These are phyloP conservation scores for Fagus crenata DNA, from an alignment of 306 rosid genomes.

Conservation along the genomic window DNA sequence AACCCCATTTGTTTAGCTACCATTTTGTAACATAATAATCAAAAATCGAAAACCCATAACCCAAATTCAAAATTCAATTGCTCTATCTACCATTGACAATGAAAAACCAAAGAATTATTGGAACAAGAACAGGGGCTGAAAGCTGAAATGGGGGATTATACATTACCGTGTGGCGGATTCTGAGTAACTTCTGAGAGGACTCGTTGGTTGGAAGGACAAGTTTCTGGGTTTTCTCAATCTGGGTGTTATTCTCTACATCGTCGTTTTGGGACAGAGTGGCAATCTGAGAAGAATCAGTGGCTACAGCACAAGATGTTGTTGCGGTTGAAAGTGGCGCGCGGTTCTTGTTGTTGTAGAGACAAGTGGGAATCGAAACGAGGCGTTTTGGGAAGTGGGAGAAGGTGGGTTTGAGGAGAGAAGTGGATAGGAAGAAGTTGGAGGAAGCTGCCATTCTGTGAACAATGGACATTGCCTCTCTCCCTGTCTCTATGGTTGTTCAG, in stretches of 20 bases:
- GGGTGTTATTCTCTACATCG: slow-evolving; percentile 6
- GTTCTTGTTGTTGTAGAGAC: slow-evolving; percentile 18
- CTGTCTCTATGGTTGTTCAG: neutral
- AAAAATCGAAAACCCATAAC: neutral
- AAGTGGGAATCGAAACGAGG: slow-evolving; percentile 23
- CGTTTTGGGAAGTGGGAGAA: slow-evolving; percentile 25
- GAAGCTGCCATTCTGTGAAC: slow-evolving; percentile 56
- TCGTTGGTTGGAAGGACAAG: slow-evolving; percentile 81
- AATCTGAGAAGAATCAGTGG: slow-evolving; percentile 49
- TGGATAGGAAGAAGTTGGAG: slow-evolving; percentile 26
- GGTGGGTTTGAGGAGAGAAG: slow-evolving; percentile 35
- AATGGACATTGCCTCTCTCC: slow-evolving; percentile 27
- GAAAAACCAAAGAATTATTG: neutral
- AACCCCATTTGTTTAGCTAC: neutral
- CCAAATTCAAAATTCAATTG: neutral
- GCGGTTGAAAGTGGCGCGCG: slow-evolving; percentile 24
- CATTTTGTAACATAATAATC: neutral
- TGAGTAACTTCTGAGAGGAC: slow-evolving; percentile 73
- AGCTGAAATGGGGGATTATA: neutral
- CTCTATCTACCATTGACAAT: neutral
- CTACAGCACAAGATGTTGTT: slow-evolving; percentile 47
- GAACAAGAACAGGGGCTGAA: neutral
- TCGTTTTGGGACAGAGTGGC: slow-evolving; percentile 29
- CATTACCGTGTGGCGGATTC: slow-evolving; percentile 90
- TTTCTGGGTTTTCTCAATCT: slow-evolving; percentile 28